Evolutionary conservation across 1,284 basidiomycete genomes (phyloP).

Genomic region (Moesziomyces antarcticus): DNA sequence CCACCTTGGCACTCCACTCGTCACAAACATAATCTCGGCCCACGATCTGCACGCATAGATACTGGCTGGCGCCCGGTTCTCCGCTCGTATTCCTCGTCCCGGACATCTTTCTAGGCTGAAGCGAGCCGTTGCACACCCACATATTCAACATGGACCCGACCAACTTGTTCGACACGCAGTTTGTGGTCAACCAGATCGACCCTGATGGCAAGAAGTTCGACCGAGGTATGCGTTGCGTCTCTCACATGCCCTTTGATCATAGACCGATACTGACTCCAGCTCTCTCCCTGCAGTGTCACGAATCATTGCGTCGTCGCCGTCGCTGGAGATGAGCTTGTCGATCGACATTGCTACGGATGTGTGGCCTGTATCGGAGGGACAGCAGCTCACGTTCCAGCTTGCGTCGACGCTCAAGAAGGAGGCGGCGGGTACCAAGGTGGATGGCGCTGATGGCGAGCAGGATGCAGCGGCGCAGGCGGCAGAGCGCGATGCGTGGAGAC

Average conservation of each 20-base stretch:
- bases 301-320: constrained; percentile 58
- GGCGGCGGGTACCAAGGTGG: constrained; percentile 67
- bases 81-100: no score
- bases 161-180: constrained; percentile 66
- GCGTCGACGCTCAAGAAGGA: constrained; percentile 75
- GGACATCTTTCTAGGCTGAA: neutral
- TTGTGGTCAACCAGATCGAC: constrained; percentile 64
- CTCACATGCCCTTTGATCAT: no score
- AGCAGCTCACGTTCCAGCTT: constrained; percentile 85
- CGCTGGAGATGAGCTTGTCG: constrained; percentile 86
- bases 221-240: constrained; percentile 74
- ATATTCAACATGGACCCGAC: constrained; percentile 56
- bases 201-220: constrained; percentile 93
- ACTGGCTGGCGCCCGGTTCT: no score
- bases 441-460: constrained; percentile 43
- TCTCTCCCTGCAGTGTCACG: constrained; percentile 45
- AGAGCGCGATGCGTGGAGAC: constrained; percentile 82
- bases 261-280: neutral
- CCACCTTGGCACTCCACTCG: neutral
- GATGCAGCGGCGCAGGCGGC: constrained; percentile 51
- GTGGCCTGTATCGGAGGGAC: constrained; percentile 70
- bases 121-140: neutral
- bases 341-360: constrained; percentile 72
- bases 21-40: neutral
- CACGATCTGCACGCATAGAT: neutral